These are phyloP conservation scores for Allomyces arbusculus DNA, from an alignment of 192 early-diverging fungal genomes.

Conservation along the genomic window DNA sequence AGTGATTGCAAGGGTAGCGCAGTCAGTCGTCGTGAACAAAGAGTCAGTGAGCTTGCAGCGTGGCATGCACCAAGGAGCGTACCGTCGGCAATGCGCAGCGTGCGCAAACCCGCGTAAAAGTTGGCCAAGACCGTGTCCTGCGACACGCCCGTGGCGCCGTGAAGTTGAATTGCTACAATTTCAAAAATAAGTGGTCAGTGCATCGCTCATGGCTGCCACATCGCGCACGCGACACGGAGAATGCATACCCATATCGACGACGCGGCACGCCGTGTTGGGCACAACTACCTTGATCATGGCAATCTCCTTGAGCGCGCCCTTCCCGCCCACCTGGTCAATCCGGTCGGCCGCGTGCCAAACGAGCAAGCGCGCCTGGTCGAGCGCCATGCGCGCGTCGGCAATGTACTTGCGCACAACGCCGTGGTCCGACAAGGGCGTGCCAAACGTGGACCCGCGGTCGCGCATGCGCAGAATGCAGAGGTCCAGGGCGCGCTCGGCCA, in stretches of 20 bases:
- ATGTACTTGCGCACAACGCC: slow-evolving; percentile 64
- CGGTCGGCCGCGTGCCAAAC: slow-evolving; percentile 79
- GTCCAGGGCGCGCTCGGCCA: slow-evolving; percentile 80
- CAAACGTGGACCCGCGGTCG: slow-evolving; percentile 65
- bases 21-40: not conserved
- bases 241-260: slow-evolving; percentile 45
- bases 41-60: not conserved
- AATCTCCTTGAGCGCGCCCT: slow-evolving; percentile 79
- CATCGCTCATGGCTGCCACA: too few species aligned
- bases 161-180: slow-evolving; percentile 59
- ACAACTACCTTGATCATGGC: slow-evolving; percentile 91
- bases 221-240: not conserved
- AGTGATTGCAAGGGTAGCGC: not conserved
- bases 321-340: slow-evolving; percentile 75
- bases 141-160: slow-evolving; percentile 77
- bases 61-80: too few species aligned
- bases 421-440: slow-evolving; percentile 62
- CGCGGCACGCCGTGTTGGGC: slow-evolving; percentile 48
- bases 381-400: slow-evolving; percentile 67
- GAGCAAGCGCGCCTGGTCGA: slow-evolving; percentile 77
- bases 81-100: slow-evolving; percentile 81
- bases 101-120: slow-evolving; percentile 59
- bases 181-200: not conserved
- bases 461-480: slow-evolving; percentile 65
- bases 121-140: slow-evolving; percentile 67